Percentiles rank a stretch among this genome's conserved stretches.
Conservation (phyloP, 257 asterid species). For the Anisodus tanguticus region DNA sequence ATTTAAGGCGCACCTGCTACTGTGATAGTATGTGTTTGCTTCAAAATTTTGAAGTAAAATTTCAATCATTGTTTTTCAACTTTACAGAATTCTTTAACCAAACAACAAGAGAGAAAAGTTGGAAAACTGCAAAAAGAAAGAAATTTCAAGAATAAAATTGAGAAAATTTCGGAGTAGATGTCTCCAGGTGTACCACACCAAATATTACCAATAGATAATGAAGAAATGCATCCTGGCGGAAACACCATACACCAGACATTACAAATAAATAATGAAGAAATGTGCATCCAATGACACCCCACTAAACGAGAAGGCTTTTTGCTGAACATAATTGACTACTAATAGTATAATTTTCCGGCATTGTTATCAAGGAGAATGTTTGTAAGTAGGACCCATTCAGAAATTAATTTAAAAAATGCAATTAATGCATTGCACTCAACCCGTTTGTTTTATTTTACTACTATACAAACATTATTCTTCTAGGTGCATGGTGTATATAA, state of each 20-base stretch:
- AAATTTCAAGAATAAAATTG: neutral
- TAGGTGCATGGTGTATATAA: neutral
- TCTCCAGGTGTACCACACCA: neutral
- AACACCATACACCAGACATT: neutral
- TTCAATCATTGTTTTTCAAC: neutral
- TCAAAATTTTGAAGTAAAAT: neutral
- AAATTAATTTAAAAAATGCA: neutral
- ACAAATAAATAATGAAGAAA: conserved; percentile 14
- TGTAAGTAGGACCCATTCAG: neutral
- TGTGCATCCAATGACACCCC: neutral
- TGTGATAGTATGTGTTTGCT: neutral
- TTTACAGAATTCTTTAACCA: neutral
- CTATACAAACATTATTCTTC: neutral
- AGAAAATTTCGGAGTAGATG: neutral
- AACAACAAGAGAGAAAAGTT: too few relatives aligned
- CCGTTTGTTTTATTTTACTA: neutral
- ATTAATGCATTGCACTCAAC: neutral
- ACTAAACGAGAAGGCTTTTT: neutral
- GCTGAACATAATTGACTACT: neutral
- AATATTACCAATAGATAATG: neutral
- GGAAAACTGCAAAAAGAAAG: too few relatives aligned
- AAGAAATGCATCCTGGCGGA: neutral
- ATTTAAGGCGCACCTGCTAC: too few relatives aligned
- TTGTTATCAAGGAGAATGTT: conserved; percentile 26
- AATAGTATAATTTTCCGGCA: neutral